A percentile compares a stretch with the other conserved stretches of the same genome.
phyloP scores from a whole-genome alignment of 805 yeast species.

The Monosporozyma yasuniensis region DNA sequence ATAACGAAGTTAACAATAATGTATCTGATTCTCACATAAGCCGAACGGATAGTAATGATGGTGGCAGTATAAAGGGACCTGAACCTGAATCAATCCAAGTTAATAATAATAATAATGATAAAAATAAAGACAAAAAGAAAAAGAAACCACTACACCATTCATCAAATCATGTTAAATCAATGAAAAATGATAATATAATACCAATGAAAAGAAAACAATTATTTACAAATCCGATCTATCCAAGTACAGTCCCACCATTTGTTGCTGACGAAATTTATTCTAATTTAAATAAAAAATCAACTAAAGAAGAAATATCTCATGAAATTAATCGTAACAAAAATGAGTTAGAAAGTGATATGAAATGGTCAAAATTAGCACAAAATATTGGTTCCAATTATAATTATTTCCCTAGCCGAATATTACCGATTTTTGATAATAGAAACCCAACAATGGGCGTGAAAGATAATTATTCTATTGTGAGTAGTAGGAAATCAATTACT shows the following conservation, averaged over 20 bases:
- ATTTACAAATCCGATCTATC: constrained; percentile 23
- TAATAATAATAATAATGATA: neutral
- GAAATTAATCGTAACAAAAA: neutral
- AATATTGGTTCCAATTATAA: constrained; percentile 3
- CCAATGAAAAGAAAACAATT: neutral
- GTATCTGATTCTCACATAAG: neutral
- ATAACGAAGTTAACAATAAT: neutral
- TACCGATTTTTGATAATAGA: constrained; percentile 2
- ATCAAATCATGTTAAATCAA: neutral
- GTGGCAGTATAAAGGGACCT: neutral
- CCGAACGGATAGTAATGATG: neutral
- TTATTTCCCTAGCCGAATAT: constrained; percentile 9
- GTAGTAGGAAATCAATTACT: neutral
- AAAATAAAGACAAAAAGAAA: neutral
- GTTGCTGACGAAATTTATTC: constrained; percentile 41
- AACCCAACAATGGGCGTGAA: neutral
- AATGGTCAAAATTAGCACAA: constrained; percentile 1
- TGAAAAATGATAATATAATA: neutral
- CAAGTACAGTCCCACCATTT: constrained; percentile 51
- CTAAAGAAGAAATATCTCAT: neutral
- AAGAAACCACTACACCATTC: neutral
- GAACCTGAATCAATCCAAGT: neutral
- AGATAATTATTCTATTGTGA: neutral
- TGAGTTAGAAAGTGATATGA: neutral
- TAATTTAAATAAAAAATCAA: neutral